Conservation (phyloP, 108 stramenopile genomes). For the Cyclostephanos tholiformis region DNA sequence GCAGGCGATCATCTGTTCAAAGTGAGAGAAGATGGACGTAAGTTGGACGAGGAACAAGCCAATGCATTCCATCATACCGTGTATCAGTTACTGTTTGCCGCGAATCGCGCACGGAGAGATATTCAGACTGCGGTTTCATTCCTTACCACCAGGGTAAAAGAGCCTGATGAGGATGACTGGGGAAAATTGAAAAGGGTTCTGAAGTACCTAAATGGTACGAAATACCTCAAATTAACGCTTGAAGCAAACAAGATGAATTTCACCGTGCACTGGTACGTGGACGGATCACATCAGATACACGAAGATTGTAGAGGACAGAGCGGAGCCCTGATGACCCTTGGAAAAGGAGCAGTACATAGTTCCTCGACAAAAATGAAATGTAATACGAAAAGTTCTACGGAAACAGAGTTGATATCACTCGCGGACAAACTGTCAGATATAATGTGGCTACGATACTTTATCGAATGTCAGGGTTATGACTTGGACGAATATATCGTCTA, state of each 20-base stretch:
- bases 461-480: too few relatives aligned
- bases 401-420: background rate
- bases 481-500: too few relatives aligned
- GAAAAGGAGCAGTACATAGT: slow-evolving; percentile 31
- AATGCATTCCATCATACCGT: background rate
- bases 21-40: background rate
- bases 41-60: background rate
- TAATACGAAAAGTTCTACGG: too few relatives aligned
- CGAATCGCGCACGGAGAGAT: background rate
- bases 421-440: slow-evolving; percentile 34
- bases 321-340: slow-evolving; percentile 47
- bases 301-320: slow-evolving; percentile 57
- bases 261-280: slow-evolving; percentile 28
- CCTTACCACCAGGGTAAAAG: too few relatives aligned
- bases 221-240: slow-evolving; percentile 23
- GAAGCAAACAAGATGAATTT: background rate
- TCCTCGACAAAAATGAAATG: too few relatives aligned
- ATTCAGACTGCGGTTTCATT: too few relatives aligned
- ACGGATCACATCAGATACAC: too few relatives aligned
- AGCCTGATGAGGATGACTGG: too few relatives aligned
- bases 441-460: too few relatives aligned
- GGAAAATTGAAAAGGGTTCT: too few relatives aligned
- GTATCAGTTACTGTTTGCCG: slow-evolving; percentile 5
- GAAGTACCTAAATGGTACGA: too few relatives aligned
- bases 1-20: background rate